These are phyloP conservation scores for Starmera quercuum DNA, from an alignment of 805 yeast genomes.

Conservation along the genomic window DNA sequence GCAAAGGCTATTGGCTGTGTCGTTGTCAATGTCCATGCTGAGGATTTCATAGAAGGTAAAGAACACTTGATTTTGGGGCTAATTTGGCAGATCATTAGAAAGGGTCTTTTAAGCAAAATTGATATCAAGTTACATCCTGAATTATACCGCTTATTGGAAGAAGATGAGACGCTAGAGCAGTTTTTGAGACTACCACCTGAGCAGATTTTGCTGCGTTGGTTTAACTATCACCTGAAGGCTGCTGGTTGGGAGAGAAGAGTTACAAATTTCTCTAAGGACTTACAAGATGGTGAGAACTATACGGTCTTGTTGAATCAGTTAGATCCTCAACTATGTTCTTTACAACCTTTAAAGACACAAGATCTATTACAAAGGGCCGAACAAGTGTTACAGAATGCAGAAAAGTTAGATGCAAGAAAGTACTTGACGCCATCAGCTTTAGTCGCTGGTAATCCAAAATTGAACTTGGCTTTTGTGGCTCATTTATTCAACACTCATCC, in stretches of 20 bases:
- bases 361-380: slow-evolving; percentile 82
- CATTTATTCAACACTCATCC: slow-evolving; percentile 95
- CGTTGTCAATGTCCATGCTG: slow-evolving; percentile 95
- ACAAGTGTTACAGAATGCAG: slow-evolving; percentile 79
- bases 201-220: slow-evolving; percentile 94
- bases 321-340: slow-evolving; percentile 76
- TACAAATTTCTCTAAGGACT: slow-evolving; percentile 77
- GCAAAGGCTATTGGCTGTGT: slow-evolving; percentile 99
- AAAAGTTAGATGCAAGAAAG: slow-evolving; percentile 85
- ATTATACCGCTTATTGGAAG: slow-evolving; percentile 86
- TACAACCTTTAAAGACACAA: slow-evolving; percentile 68
- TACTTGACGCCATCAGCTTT: slow-evolving; percentile 89
- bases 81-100: slow-evolving; percentile 95
- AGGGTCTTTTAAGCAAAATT: slow-evolving; percentile 90
- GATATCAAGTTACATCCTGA: slow-evolving; percentile 97
- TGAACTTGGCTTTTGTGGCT: slow-evolving; percentile 95
- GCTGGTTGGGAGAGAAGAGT: slow-evolving; percentile 89
- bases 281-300: slow-evolving; percentile 92
- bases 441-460: slow-evolving; percentile 93
- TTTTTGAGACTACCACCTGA: slow-evolving; percentile 96
- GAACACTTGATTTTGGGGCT: slow-evolving; percentile 87
- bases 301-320: slow-evolving; percentile 85
- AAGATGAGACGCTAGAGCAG: slow-evolving; percentile 95
- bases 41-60: slow-evolving; percentile 90
- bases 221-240: slow-evolving; percentile 89